These are phyloP conservation scores for Fusarium domesticum DNA, from an alignment of 2,329 filamentous ascomycete genomes.

Conservation along the genomic window DNA sequence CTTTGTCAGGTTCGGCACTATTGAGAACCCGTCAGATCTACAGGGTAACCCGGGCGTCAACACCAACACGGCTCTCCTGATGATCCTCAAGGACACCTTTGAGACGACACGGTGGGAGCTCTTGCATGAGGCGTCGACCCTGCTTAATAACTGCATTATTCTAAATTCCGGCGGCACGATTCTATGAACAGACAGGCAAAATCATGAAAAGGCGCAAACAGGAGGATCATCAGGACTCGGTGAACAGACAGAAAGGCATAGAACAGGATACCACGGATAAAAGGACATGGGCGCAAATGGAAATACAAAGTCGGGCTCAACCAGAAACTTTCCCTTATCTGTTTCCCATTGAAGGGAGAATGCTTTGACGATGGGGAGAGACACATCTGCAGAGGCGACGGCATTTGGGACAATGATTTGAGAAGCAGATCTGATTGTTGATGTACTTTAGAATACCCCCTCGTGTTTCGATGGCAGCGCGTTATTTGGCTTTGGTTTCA, in stretches of 20 bases:
- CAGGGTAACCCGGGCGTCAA: constrained; percentile 73
- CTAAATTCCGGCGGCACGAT: constrained; percentile 34
- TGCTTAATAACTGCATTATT: constrained; percentile 77
- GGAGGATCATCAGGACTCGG: constrained; percentile 3
- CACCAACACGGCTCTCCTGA: constrained; percentile 73
- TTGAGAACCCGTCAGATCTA: constrained; percentile 73
- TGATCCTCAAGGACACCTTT: constrained; percentile 80
- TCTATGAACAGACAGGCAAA: constrained; percentile 13
- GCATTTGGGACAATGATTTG: constrained; percentile 4
- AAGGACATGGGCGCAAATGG: not conserved
- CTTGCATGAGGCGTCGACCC: constrained; percentile 77
- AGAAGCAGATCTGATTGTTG: constrained; percentile 13
- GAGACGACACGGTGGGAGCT: constrained; percentile 85
- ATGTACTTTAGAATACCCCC: constrained; percentile 31
- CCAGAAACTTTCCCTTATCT: too few relatives aligned
- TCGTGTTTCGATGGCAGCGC: constrained; percentile 20
- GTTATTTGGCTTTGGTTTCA: constrained; percentile 10
- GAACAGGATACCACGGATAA: not conserved
- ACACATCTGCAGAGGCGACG: not conserved
- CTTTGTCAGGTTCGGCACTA: constrained; percentile 67
- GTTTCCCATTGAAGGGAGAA: too few relatives aligned
- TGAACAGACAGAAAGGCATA: constrained; percentile 9
- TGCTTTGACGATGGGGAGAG: too few relatives aligned
- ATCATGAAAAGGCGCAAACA: not conserved
- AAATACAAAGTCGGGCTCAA: not conserved